phyloP scores from a whole-genome alignment of 2,329 filamentous ascomycete genomes.

The Aspergillus fijiensis region DNA sequence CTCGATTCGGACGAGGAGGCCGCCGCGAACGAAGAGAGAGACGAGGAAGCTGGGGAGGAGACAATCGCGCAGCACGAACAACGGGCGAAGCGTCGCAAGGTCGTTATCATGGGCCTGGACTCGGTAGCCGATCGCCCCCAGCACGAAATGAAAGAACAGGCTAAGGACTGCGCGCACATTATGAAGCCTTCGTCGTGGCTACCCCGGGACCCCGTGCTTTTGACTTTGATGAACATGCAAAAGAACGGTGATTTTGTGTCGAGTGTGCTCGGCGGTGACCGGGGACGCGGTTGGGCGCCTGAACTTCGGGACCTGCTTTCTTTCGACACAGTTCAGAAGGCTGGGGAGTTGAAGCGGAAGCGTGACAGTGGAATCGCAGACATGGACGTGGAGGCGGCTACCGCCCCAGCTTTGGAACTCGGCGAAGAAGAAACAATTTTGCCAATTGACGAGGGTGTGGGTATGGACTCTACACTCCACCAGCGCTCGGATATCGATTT shows the following conservation, averaged over 20 bases:
- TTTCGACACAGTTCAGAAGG: constrained; percentile 72
- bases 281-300: constrained; percentile 79
- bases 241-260: constrained; percentile 87
- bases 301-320: constrained; percentile 93
- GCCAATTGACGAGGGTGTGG: constrained; percentile 51
- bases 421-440: constrained; percentile 64
- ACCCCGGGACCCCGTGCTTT: constrained; percentile 79
- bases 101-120: constrained; percentile 69
- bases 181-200: constrained; percentile 79
- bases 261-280: constrained; percentile 77
- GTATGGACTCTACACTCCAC: constrained; percentile 48
- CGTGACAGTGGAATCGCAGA: constrained; percentile 84
- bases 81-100: constrained; percentile 74
- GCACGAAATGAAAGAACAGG: constrained; percentile 78
- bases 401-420: constrained; percentile 60
- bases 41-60: constrained; percentile 47
- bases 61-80: constrained; percentile 65
- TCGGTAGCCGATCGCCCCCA: constrained; percentile 73
- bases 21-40: constrained; percentile 50
- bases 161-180: constrained; percentile 82
- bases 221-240: constrained; percentile 89
- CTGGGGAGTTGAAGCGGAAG: constrained; percentile 87
- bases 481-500: constrained; percentile 65
- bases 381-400: constrained; percentile 67
- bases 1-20: constrained; percentile 50